Percentiles rank a stretch among this genome's conserved stretches.
Conservation (phyloP, 2,329 filamentous ascomycete genomes). For the Tolypocladium cylindrosporum region DNA sequence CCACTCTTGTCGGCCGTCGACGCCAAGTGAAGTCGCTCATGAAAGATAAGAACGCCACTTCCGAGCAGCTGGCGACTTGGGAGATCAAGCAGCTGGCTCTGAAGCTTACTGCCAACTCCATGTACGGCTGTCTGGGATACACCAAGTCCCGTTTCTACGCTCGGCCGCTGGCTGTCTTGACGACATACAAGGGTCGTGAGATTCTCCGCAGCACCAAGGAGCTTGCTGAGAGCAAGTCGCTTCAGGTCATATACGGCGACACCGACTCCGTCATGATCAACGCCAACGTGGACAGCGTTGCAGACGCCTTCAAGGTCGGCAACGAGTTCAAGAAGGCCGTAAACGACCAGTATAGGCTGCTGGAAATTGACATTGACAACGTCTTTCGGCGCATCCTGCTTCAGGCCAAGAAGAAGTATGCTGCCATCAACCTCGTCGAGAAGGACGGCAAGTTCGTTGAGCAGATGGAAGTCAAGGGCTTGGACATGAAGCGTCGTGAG, state of each 20-base stretch:
- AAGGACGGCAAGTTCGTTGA: slow-evolving; percentile 83
- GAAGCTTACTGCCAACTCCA: slow-evolving; percentile 97
- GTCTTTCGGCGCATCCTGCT: slow-evolving; percentile 87
- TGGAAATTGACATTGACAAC: slow-evolving; percentile 98
- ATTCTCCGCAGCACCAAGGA: slow-evolving; percentile 95
- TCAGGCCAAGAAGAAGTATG: slow-evolving; percentile 99
- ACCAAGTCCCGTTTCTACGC: slow-evolving; percentile 97
- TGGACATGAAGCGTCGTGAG: slow-evolving; percentile 96
- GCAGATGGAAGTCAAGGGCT: slow-evolving; percentile 94
- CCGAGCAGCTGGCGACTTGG: slow-evolving; percentile 86
- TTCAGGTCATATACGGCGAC: slow-evolving; percentile 97
- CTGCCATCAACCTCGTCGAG: slow-evolving; percentile 87
- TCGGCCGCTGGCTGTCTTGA: slow-evolving; percentile 86
- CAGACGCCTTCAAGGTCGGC: slow-evolving; percentile 82
- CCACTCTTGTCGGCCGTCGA: slow-evolving; percentile 79
- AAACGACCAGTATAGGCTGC: slow-evolving; percentile 82
- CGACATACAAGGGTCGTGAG: slow-evolving; percentile 94
- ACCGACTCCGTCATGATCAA: slow-evolving; percentile 99
- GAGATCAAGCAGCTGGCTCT: slow-evolving; percentile 96
- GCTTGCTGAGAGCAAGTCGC: slow-evolving; percentile 78
- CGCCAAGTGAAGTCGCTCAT: slow-evolving; percentile 92
- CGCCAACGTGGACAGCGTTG: slow-evolving; percentile 88
- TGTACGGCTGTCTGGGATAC: slow-evolving; percentile 98
- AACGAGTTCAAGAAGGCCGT: slow-evolving; percentile 91
- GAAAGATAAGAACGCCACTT: slow-evolving; percentile 82